A percentile compares a stretch with the other conserved stretches of the same genome.
Conservation (phyloP, 1,284 basidiomycete species). For the Anthracocystis panici-leucophaei region DNA sequence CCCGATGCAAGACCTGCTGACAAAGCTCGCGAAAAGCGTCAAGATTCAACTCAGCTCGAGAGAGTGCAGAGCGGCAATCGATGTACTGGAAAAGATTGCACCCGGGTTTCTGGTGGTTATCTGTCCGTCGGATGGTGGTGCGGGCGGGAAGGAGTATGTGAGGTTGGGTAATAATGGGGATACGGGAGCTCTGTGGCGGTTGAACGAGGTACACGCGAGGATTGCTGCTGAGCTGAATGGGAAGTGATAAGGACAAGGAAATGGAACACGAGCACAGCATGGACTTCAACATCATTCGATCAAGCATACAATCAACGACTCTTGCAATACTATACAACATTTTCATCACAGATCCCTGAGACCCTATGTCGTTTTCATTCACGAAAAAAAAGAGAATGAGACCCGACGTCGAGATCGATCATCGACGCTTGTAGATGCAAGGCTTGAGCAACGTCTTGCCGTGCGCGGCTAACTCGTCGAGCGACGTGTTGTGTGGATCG, state of each 20-base stretch:
- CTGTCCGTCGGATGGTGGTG: slow-evolving; percentile 1
- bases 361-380: not conserved
- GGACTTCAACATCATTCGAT: not conserved
- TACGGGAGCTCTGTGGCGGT: slow-evolving; percentile 25
- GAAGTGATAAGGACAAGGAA: not conserved
- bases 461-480: slow-evolving; percentile 72
- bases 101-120: slow-evolving; percentile 57
- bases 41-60: slow-evolving; percentile 49
- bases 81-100: slow-evolving; percentile 35
- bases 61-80: slow-evolving; percentile 47
- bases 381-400: no score
- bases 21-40: slow-evolving; percentile 34
- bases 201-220: slow-evolving; percentile 22
- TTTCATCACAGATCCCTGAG: not conserved
- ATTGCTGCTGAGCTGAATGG: slow-evolving; percentile 26
- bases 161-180: slow-evolving; percentile 19
- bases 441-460: slow-evolving; percentile 81
- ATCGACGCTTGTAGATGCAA: slow-evolving; percentile 97
- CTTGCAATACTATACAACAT: no score
- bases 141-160: slow-evolving; percentile 29
- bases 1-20: slow-evolving; percentile 49
- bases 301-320: no score
- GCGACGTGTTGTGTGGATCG: slow-evolving; percentile 34
- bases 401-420: not conserved
- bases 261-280: not conserved